Evolutionary conservation across 1,139 yeast genomes (phyloP).

Genomic region (Lodderomyces metapsilosis): DNA sequence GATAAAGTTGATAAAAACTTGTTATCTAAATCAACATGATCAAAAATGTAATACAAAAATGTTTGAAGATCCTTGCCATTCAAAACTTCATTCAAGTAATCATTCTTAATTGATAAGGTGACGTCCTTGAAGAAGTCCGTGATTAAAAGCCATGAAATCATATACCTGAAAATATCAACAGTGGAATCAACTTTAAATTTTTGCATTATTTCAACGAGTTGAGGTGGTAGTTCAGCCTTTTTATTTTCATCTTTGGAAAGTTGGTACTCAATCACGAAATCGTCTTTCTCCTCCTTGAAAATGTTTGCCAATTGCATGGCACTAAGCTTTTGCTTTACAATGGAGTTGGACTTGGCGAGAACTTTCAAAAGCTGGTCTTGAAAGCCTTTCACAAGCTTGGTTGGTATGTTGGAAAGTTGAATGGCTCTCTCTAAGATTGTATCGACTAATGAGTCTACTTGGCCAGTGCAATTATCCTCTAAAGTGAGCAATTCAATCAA

Average conservation of each 20-base stretch:
- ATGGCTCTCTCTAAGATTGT: conserved; percentile 29
- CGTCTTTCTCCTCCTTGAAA: conserved; percentile 47
- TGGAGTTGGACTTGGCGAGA: conserved; percentile 22
- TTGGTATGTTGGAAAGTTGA: conserved; percentile 11
- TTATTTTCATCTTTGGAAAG: conserved; percentile 32
- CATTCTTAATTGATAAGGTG: conserved; percentile 26
- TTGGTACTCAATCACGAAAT: conserved; percentile 61
- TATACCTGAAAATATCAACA: conserved; percentile 37
- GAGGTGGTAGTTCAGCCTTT: conserved; percentile 34
- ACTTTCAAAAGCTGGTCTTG: conserved; percentile 22
- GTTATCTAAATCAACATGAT: conserved; percentile 46
- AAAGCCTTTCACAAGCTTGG: conserved; percentile 15
- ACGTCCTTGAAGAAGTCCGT: conserved; percentile 65
- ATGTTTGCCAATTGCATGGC: conserved; percentile 33
- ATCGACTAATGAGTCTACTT: conserved; percentile 33
- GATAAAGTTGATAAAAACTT: conserved; percentile 9
- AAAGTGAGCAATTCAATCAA: conserved; percentile 28
- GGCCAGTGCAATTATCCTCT: conserved; percentile 17
- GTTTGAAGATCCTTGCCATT: conserved; percentile 44
- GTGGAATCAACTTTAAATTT: conserved; percentile 5
- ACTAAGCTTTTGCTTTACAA: conserved; percentile 35
- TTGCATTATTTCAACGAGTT: conserved; percentile 24
- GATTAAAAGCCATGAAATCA: conserved; percentile 72
- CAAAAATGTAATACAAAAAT: conserved; percentile 51
- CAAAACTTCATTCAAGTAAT: conserved; percentile 39